A percentile compares a stretch with the other conserved stretches of the same genome.
These are phyloP conservation scores for Cetradonia linearis DNA, from an alignment of 495 filamentous ascomycete species.

Conservation along the genomic window DNA sequence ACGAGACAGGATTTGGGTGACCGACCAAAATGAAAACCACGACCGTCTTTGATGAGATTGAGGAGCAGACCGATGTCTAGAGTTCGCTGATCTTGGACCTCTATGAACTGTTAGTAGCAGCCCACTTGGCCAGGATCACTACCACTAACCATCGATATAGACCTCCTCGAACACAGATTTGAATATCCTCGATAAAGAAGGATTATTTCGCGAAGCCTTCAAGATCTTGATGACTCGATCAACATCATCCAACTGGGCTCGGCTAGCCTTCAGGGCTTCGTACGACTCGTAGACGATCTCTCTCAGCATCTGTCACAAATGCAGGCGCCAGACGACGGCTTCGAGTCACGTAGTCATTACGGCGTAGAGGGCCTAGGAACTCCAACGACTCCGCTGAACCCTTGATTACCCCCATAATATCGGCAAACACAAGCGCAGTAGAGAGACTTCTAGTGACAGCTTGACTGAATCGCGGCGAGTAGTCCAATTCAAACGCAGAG, in stretches of 20 bases:
- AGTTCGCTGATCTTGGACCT: constrained; percentile 36
- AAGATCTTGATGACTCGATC: constrained; percentile 30
- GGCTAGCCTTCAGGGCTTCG: constrained; percentile 28
- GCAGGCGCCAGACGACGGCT: constrained; percentile 26
- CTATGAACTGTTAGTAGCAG: background rate
- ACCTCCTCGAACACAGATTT: constrained; percentile 33
- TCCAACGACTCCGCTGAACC: constrained; percentile 25
- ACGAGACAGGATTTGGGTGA: background rate
- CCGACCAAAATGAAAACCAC: constrained; percentile 32
- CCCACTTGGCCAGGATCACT: background rate
- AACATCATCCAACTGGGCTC: constrained; percentile 24
- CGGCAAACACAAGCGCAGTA: constrained; percentile 32
- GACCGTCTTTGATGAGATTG: constrained; percentile 27
- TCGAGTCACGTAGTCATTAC: constrained; percentile 28
- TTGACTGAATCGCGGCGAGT: constrained; percentile 30
- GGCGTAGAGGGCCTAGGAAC: constrained; percentile 24
- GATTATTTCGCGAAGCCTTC: constrained; percentile 15
- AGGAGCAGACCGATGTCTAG: constrained; percentile 34
- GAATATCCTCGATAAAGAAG: constrained; percentile 21
- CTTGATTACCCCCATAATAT: constrained; percentile 40
- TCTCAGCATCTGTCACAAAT: constrained; percentile 28
- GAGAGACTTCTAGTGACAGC: constrained; percentile 19
- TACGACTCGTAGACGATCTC: constrained; percentile 31
- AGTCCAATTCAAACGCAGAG: constrained; percentile 30
- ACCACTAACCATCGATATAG: constrained; percentile 32